These are phyloP conservation scores for Aegilops tauschii DNA, from an alignment of 176 grass and related monocot genomes.

Conservation along the genomic window DNA sequence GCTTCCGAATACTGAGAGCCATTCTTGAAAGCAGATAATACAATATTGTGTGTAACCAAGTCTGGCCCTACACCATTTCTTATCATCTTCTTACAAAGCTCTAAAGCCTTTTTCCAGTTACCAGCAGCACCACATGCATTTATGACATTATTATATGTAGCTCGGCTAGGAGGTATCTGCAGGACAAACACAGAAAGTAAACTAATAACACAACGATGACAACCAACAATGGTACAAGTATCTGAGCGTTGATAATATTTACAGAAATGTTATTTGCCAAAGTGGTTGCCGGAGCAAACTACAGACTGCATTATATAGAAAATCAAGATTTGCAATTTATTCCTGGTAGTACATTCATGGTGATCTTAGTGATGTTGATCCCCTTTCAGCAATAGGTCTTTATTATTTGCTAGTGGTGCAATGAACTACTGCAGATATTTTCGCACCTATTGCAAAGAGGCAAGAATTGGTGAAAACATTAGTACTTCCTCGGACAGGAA, in stretches of 20 bases:
- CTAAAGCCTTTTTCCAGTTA: conserved; percentile 92
- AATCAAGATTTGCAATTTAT: not conserved
- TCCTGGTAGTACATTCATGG: not conserved
- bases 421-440: not conserved
- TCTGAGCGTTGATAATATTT: not conserved
- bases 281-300: not conserved
- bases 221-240: not conserved
- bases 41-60: conserved; percentile 91
- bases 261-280: not conserved
- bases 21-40: conserved; percentile 95
- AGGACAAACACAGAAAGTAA: conserved; percentile 13
- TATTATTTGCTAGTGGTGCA: not conserved
- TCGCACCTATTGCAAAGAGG: not conserved
- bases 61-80: conserved; percentile 97
- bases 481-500: not conserved
- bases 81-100: conserved; percentile 91
- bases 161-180: conserved; percentile 80
- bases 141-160: conserved; percentile 95
- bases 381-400: not conserved
- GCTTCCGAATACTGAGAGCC: conserved; percentile 78
- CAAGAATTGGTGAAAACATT: not conserved
- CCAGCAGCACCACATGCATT: conserved; percentile 86
- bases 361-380: conserved; percentile 12
- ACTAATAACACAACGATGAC: conserved; percentile 1
- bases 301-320: not conserved